A percentile compares a stretch with the other conserved stretches of the same genome.
These are phyloP conservation scores for Pichia thaimueangensis DNA, from an alignment of 805 yeast species.

Conservation along the genomic window DNA sequence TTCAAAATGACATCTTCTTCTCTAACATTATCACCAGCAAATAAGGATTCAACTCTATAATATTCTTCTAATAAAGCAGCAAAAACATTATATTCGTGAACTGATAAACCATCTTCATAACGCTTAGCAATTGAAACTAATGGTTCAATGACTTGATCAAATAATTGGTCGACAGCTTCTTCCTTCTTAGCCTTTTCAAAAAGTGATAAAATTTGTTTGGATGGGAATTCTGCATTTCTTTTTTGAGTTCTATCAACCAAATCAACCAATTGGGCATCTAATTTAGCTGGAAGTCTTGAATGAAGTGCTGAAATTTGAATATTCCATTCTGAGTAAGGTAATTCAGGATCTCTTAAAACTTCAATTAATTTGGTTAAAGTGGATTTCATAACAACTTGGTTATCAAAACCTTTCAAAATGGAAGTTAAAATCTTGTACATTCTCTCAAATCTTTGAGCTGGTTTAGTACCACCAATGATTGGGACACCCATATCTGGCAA, in stretches of 20 bases:
- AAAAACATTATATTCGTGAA: slow-evolving; percentile 77
- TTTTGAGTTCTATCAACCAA: slow-evolving; percentile 60
- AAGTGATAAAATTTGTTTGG: slow-evolving; percentile 70
- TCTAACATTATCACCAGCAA: slow-evolving; percentile 67
- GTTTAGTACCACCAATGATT: slow-evolving; percentile 72
- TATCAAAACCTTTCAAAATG: slow-evolving; percentile 87
- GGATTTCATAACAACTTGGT: slow-evolving; percentile 87
- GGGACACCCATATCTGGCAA: slow-evolving; percentile 87
- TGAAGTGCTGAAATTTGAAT: slow-evolving; percentile 84
- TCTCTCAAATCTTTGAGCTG: slow-evolving; percentile 64
- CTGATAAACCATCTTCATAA: slow-evolving; percentile 68
- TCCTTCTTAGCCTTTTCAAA: slow-evolving; percentile 55
- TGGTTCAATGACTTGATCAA: slow-evolving; percentile 62
- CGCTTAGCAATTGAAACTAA: slow-evolving; percentile 61
- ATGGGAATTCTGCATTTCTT: slow-evolving; percentile 84
- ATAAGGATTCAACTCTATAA: slow-evolving; percentile 68
- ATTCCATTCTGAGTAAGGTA: slow-evolving; percentile 93
- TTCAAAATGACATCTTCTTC: slow-evolving; percentile 86
- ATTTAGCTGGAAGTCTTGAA: slow-evolving; percentile 74
- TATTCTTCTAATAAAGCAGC: slow-evolving; percentile 66
- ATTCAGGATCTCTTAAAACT: slow-evolving; percentile 67
- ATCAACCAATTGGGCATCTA: slow-evolving; percentile 61
- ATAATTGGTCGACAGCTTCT: slow-evolving; percentile 41
- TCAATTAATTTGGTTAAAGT: slow-evolving; percentile 69
- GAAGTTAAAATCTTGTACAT: slow-evolving; percentile 58